A percentile compares a stretch with the other conserved stretches of the same genome.
Evolutionary conservation across 768 basidiomycete species (phyloP).

Genomic region (Tylopilus cervinicoccineus): DNA sequence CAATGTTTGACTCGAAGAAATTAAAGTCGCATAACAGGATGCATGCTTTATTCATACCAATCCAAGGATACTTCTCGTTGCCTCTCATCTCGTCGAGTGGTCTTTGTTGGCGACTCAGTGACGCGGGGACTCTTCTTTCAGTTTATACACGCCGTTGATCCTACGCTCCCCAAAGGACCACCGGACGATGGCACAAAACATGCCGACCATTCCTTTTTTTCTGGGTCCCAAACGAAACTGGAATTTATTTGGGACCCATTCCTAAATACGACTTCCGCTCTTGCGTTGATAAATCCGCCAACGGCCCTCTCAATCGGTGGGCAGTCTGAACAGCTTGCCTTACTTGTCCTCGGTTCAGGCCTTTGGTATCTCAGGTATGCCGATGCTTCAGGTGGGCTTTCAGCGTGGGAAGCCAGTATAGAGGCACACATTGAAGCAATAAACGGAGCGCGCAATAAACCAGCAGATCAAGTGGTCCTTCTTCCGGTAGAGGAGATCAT

Average conservation of each 20-base stretch:
- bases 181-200: conserved; percentile 64
- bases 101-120: conserved; percentile 85
- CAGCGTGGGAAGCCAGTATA: conserved; percentile 74
- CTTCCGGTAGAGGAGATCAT: conserved; percentile 75
- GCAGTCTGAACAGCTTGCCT: conserved; percentile 40
- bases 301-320: not conserved
- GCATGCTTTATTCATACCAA: conserved; percentile 70
- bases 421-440: conserved; percentile 59
- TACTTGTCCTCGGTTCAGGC: conserved; percentile 82
- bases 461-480: conserved; percentile 73
- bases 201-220: conserved; percentile 50
- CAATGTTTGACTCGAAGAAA: conserved; percentile 1
- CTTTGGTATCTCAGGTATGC: conserved; percentile 87
- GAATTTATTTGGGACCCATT: conserved; percentile 86
- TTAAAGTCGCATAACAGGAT: conserved; percentile 46
- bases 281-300: conserved; percentile 37
- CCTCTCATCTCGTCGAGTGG: conserved; percentile 52
- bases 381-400: conserved; percentile 64
- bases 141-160: conserved; percentile 58
- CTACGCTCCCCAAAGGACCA: conserved; percentile 47
- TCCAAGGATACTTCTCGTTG: conserved; percentile 52
- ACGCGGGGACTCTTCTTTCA: conserved; percentile 79
- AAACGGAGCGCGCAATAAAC: conserved; percentile 30
- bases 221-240: conserved; percentile 44
- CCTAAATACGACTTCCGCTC: conserved; percentile 63